Evolutionary conservation across 768 basidiomycete genomes (phyloP).

Genomic region (Hysterangium stoloniferum): DNA sequence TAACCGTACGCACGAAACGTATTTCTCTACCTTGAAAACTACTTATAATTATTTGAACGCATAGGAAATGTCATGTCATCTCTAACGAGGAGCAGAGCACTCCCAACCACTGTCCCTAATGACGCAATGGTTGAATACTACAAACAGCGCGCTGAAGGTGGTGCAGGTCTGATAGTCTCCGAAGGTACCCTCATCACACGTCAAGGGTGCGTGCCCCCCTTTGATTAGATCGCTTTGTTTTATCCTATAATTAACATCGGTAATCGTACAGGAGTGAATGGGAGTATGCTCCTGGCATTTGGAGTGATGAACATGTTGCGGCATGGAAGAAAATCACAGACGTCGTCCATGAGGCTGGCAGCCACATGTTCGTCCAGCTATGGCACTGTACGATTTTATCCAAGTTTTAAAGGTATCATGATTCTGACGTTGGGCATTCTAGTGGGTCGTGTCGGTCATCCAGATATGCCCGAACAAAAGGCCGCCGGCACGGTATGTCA

Average conservation of each 20-base stretch:
- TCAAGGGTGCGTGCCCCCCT: conserved; percentile 30
- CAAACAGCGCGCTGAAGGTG: conserved; percentile 33
- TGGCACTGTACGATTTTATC: conserved; percentile 29
- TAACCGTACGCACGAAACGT: conserved; percentile 26
- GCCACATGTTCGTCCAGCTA: conserved; percentile 34
- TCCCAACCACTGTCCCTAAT: conserved; percentile 30
- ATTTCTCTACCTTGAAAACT: too few species aligned
- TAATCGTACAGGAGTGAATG: conserved; percentile 30
- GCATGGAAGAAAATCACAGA: conserved; percentile 40
- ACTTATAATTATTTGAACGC: too few species aligned
- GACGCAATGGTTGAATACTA: conserved; percentile 35
- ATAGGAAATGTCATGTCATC: conserved; percentile 32
- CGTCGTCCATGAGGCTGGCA: conserved; percentile 38
- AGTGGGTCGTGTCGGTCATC: conserved; percentile 32
- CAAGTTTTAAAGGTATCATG: neutral
- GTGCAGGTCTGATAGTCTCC: conserved; percentile 32
- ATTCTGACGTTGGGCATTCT: neutral
- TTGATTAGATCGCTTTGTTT: neutral
- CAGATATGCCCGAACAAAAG: conserved; percentile 33
- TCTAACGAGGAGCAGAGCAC: conserved; percentile 34
- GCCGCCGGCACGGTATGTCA: conserved; percentile 25
- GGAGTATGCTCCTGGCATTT: conserved; percentile 39
- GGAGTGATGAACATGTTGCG: conserved; percentile 35
- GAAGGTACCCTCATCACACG: conserved; percentile 34
- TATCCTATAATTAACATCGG: neutral